Percentiles rank a stretch among this genome's conserved stretches.
Evolutionary conservation across 225 moss, liverwort and hornwort species (phyloP).

Genomic region (Sphagnum contortum): DNA sequence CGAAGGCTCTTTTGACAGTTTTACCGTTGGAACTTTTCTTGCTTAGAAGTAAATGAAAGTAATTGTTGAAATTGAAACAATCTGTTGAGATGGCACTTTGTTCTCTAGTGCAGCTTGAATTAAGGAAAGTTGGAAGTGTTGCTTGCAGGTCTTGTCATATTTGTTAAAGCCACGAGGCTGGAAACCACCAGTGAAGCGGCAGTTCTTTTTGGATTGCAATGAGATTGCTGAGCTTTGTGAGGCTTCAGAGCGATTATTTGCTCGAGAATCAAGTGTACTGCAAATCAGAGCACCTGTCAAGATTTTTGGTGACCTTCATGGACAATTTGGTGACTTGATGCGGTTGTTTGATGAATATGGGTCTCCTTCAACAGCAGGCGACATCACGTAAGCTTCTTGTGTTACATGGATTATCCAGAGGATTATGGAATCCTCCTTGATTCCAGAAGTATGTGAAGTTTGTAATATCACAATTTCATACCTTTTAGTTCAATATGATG

Average conservation of each 20-base stretch:
- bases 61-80: background rate
- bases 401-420: background rate
- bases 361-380: constrained; percentile 82
- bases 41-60: background rate
- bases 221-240: constrained; percentile 77
- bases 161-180: constrained; percentile 75
- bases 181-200: constrained; percentile 79
- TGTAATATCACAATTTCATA: background rate
- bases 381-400: constrained; percentile 53
- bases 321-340: constrained; percentile 84
- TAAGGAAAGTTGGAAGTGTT: too few species aligned
- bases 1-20: too few species aligned
- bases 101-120: too few species aligned
- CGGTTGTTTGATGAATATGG: constrained; percentile 82
- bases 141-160: constrained; percentile 48
- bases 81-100: too few species aligned
- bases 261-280: constrained; percentile 70
- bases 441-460: background rate
- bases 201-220: constrained; percentile 82
- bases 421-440: background rate
- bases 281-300: constrained; percentile 82
- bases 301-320: constrained; percentile 83
- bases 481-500: background rate
- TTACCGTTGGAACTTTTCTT: too few species aligned
- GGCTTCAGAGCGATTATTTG: constrained; percentile 56